A percentile compares a stretch with the other conserved stretches of the same genome.
These are phyloP conservation scores for Alternaria ventricosa DNA, from an alignment of 2,329 filamentous ascomycete genomes.

Conservation along the genomic window DNA sequence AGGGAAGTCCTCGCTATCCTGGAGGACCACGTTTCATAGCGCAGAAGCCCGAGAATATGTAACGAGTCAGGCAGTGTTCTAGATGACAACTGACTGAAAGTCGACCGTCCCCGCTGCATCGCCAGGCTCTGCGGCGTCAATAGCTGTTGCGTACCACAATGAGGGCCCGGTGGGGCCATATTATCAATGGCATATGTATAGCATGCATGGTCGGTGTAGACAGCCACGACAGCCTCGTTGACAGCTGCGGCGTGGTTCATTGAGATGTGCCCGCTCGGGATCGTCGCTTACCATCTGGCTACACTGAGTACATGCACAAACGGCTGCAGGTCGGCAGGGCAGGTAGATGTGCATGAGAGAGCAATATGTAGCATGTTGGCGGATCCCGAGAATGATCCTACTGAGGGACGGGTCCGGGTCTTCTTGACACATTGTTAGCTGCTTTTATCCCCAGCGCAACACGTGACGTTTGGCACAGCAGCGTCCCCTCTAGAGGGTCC, in stretches of 20 bases:
- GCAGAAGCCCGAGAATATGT: constrained; percentile 13
- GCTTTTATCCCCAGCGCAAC: constrained; percentile 20
- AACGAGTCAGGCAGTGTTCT: constrained; percentile 35
- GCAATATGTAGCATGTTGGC: constrained; percentile 16
- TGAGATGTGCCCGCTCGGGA: constrained; percentile 3
- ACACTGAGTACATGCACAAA: constrained; percentile 24
- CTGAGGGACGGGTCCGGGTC: constrained; percentile 13
- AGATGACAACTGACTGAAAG: constrained; percentile 21
- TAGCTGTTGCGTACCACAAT: not conserved
- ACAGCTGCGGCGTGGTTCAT: constrained; percentile 2
- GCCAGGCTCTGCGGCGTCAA: constrained; percentile 10
- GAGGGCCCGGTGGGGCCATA: constrained; percentile 5
- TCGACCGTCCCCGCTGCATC: constrained; percentile 17
- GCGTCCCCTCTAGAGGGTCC: constrained; percentile 20
- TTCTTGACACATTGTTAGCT: constrained; percentile 21
- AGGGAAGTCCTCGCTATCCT: constrained; percentile 17
- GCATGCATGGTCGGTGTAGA: constrained; percentile 3
- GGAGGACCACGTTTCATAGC: constrained; percentile 23
- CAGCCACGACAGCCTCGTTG: constrained; percentile 11
- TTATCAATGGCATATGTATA: not conserved
- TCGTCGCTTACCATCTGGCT: constrained; percentile 12
- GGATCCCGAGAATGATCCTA: constrained; percentile 17
- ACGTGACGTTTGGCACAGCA: constrained; percentile 20
- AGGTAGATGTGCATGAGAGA: constrained; percentile 16
- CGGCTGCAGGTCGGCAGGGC: constrained; percentile 14